phyloP scores from a whole-genome alignment of 2,329 filamentous ascomycete genomes.

The Akanthomyces muscarius region DNA sequence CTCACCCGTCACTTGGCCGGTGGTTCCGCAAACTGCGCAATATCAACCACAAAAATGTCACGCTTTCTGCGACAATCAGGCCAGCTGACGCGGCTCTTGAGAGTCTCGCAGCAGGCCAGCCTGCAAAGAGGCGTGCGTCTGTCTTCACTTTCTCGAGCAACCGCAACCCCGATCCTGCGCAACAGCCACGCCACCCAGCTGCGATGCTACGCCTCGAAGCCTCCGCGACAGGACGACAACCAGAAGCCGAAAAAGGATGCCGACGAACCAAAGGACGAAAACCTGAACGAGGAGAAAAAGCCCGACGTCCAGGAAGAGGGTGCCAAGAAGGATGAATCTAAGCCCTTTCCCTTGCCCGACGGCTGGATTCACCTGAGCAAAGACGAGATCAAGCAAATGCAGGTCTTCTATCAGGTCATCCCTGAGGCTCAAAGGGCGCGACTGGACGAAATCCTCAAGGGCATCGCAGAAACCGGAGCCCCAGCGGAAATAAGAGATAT shows the following conservation, averaged over 20 bases:
- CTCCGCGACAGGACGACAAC: constrained; percentile 37
- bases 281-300: constrained; percentile 22
- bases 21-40: constrained; percentile 33
- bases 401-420: constrained; percentile 57
- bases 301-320: constrained; percentile 20
- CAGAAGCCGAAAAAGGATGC: constrained; percentile 25
- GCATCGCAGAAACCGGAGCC: constrained; percentile 64
- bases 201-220: constrained; percentile 37
- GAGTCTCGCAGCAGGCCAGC: constrained; percentile 50
- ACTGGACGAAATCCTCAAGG: constrained; percentile 56
- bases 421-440: constrained; percentile 58
- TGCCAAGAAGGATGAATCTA: constrained; percentile 24
- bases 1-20: constrained; percentile 27
- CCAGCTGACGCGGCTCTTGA: constrained; percentile 60
- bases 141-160: constrained; percentile 30
- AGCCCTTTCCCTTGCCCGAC: constrained; percentile 35
- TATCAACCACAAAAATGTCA: constrained; percentile 50
- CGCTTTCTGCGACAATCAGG: constrained; percentile 63
- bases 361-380: constrained; percentile 46
- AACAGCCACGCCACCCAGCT: constrained; percentile 30
- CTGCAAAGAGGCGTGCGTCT: constrained; percentile 42
- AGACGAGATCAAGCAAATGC: constrained; percentile 49
- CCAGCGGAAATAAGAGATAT: constrained; percentile 63
- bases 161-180: constrained; percentile 33
- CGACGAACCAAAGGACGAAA: constrained; percentile 23